phyloP scores from a whole-genome alignment of 225 moss, liverwort and hornwort species.

The Pleurozium schreberi region DNA sequence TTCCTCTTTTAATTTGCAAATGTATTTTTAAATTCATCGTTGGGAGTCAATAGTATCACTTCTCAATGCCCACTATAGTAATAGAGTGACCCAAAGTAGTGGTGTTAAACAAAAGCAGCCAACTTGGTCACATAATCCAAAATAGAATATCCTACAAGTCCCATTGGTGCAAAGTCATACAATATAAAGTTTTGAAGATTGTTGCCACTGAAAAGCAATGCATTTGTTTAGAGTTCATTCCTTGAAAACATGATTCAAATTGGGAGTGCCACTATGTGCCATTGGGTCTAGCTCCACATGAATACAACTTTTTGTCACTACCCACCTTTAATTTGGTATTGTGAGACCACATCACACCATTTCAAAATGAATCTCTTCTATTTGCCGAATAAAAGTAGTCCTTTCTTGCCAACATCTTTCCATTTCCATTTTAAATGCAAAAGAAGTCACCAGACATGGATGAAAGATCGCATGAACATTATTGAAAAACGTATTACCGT shows the following conservation, averaged over 20 bases:
- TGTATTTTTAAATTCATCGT: accelerated
- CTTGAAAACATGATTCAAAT: neutral
- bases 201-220: accelerated
- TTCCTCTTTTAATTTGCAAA: neutral
- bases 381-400: too few relatives aligned
- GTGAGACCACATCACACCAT: too few relatives aligned
- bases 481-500: too few relatives aligned
- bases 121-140: neutral
- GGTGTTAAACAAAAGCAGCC: neutral
- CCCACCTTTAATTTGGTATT: too few relatives aligned
- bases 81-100: neutral
- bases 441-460: too few relatives aligned
- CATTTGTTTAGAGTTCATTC: neutral
- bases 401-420: too few relatives aligned
- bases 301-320: too few relatives aligned
- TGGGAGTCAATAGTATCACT: too few relatives aligned
- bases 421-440: too few relatives aligned
- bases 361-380: too few relatives aligned
- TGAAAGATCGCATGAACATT: too few relatives aligned
- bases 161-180: neutral
- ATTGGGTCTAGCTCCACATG: accelerated
- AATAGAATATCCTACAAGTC: accelerated
- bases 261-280: accelerated
- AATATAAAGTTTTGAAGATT: neutral
- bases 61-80: accelerated